These are phyloP conservation scores for Colletotrichum tropicale DNA, from an alignment of 2,329 filamentous ascomycete genomes.

Conservation along the genomic window DNA sequence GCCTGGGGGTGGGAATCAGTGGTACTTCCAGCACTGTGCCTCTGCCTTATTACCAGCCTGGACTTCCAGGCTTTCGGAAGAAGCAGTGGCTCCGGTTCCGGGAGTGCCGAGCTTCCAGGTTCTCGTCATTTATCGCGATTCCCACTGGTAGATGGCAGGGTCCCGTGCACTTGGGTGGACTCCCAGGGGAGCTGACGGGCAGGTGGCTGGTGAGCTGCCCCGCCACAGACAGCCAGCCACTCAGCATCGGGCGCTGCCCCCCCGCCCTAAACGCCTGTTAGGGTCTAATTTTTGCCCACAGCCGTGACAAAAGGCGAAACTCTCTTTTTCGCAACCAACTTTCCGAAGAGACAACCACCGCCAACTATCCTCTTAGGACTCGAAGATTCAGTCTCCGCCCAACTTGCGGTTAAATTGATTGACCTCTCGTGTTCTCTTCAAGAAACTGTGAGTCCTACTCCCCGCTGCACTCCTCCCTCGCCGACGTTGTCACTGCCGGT, in stretches of 20 bases:
- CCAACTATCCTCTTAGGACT: constrained; percentile 64
- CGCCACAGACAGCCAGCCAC: background rate
- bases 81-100: constrained; percentile 1
- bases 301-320: constrained; percentile 25
- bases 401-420: constrained; percentile 99
- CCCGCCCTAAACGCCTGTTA: constrained; percentile 14
- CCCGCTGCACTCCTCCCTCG: background rate
- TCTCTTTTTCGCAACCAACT: constrained; percentile 26
- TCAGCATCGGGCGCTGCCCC: background rate
- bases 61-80: background rate
- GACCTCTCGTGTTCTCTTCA: constrained; percentile 81
- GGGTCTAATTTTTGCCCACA: constrained; percentile 22
- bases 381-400: constrained; percentile 99
- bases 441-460: constrained; percentile 38
- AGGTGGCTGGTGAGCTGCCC: background rate
- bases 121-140: background rate
- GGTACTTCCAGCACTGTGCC: constrained; percentile 4
- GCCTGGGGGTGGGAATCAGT: constrained; percentile 16
- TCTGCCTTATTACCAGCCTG: background rate
- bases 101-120: background rate
- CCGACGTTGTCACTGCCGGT: background rate
- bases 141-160: background rate
- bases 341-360: constrained; percentile 20
- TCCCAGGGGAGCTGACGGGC: background rate
- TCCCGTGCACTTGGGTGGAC: background rate